phyloP scores from a whole-genome alignment of 306 rosid species.

The Quercus wislizeni region DNA sequence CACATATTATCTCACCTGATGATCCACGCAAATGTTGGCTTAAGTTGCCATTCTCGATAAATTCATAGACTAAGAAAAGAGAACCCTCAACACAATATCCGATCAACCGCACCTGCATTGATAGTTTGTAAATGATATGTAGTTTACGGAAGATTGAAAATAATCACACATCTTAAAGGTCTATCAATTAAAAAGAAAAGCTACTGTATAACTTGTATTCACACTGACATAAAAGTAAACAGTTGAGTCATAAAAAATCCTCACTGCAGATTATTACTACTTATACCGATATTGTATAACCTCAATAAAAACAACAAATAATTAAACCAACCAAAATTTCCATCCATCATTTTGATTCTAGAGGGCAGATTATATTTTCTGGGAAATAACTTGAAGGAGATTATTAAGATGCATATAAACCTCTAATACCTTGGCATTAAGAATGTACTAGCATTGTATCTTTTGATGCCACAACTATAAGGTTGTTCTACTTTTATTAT shows the following conservation, averaged over 20 bases:
- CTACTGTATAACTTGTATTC: not conserved
- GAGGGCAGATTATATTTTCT: not conserved
- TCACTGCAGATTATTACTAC: not conserved
- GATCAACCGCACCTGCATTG: constrained; percentile 84
- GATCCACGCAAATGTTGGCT: constrained; percentile 89
- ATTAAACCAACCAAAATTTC: not conserved
- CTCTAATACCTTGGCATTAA: not conserved
- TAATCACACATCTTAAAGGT: not conserved
- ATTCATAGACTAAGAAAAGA: constrained; percentile 91
- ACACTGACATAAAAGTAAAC: not conserved
- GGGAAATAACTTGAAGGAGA: not conserved
- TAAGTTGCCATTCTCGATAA: constrained; percentile 36
- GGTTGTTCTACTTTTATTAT: not conserved
- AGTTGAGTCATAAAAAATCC: not conserved
- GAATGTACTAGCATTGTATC: not conserved
- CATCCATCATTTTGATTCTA: not conserved
- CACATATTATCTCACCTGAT: constrained; percentile 52
- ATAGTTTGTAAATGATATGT: not conserved
- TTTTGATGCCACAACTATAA: not conserved
- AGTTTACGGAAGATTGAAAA: not conserved
- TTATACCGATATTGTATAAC: not conserved
- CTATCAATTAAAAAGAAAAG: too few species aligned
- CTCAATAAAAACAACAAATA: not conserved
- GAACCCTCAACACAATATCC: constrained; percentile 89
- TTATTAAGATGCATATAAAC: not conserved